These are phyloP conservation scores for Penicillium italicum DNA, from an alignment of 2,329 filamentous ascomycete genomes.

Conservation along the genomic window DNA sequence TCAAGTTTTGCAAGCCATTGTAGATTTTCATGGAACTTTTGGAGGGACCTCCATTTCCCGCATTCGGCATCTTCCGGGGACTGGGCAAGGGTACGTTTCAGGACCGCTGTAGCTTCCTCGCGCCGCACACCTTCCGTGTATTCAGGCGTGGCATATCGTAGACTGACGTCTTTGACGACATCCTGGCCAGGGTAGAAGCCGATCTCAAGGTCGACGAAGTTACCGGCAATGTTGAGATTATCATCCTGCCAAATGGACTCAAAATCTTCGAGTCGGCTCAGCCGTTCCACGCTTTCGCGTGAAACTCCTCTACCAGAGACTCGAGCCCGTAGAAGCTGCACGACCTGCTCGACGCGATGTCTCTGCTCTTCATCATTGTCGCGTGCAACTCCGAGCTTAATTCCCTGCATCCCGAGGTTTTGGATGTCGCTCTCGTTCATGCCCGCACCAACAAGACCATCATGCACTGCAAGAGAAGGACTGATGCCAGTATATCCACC, in stretches of 20 bases:
- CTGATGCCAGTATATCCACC: conserved; percentile 42
- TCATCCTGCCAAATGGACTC: conserved; percentile 48
- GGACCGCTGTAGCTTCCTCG: conserved; percentile 42
- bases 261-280: conserved; percentile 44
- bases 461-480: conserved; percentile 39
- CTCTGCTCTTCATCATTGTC: conserved; percentile 43
- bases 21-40: conserved; percentile 43
- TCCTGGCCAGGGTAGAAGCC: conserved; percentile 42
- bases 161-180: conserved; percentile 42
- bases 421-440: conserved; percentile 42
- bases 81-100: conserved; percentile 41
- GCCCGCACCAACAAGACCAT: conserved; percentile 34
- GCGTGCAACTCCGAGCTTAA: conserved; percentile 36
- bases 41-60: conserved; percentile 37
- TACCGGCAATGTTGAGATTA: conserved; percentile 45
- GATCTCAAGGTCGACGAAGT: conserved; percentile 47
- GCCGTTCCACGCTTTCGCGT: conserved; percentile 42
- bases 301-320: conserved; percentile 44
- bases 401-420: conserved; percentile 37
- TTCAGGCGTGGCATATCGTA: conserved; percentile 43
- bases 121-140: conserved; percentile 40
- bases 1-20: conserved; percentile 46
- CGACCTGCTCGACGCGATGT: conserved; percentile 41
- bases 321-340: conserved; percentile 39
- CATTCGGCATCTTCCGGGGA: conserved; percentile 30